These are phyloP conservation scores for Candida labiduridarum DNA, from an alignment of 1,139 yeast genomes.

Conservation along the genomic window DNA sequence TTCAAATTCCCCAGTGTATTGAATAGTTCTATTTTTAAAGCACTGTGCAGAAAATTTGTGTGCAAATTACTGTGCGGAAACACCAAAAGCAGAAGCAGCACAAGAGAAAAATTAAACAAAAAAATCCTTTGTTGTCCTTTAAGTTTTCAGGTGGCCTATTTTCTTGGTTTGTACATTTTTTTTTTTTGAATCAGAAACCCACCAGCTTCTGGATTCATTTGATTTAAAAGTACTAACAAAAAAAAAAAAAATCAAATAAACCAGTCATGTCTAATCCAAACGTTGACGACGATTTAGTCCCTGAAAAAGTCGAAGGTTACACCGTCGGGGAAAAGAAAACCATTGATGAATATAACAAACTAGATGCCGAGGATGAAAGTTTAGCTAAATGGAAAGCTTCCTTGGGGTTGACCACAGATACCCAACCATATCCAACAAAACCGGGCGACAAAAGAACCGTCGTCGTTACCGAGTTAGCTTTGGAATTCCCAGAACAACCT, in stretches of 20 bases:
- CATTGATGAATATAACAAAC: conserved; percentile 75
- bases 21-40: background rate
- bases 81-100: background rate
- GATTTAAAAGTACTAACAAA: background rate
- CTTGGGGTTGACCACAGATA: conserved; percentile 63
- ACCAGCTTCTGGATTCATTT: background rate
- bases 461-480: conserved; percentile 75
- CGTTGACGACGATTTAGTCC: conserved; percentile 59
- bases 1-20: no score
- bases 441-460: conserved; percentile 78
- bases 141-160: background rate
- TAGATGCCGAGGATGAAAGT: conserved; percentile 92
- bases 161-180: background rate
- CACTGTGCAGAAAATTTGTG: background rate
- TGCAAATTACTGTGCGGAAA: background rate
- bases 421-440: conserved; percentile 62
- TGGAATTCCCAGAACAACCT: conserved; percentile 64
- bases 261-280: conserved; percentile 14
- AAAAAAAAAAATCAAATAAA: background rate
- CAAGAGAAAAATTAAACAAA: background rate
- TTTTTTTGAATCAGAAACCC: background rate
- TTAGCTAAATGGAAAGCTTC: conserved; percentile 93
- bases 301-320: conserved; percentile 69
- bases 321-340: conserved; percentile 85
- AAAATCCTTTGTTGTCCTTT: conserved; percentile 3